phyloP scores from a whole-genome alignment of 306 rosid species.

The Cucumis melo region DNA sequence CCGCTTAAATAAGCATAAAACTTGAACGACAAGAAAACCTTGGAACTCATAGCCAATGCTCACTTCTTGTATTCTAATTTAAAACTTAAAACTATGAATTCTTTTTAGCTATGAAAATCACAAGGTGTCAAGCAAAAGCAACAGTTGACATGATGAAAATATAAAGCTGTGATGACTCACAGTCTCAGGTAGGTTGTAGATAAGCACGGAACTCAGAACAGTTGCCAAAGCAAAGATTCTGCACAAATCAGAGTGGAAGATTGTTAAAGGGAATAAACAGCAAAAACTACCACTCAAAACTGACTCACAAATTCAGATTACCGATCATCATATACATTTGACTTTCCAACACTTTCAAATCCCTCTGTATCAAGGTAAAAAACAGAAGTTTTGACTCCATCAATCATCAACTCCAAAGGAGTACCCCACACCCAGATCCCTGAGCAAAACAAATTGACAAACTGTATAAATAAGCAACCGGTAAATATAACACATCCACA shows the following conservation, averaged over 20 bases:
- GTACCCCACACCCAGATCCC: constrained; percentile 99
- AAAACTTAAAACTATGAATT: not conserved
- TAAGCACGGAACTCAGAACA: constrained; percentile 87
- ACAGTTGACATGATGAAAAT: constrained; percentile 7
- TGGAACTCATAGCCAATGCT: not conserved
- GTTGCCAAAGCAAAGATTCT: constrained; percentile 95
- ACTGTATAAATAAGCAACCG: not conserved
- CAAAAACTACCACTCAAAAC: not conserved
- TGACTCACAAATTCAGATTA: constrained; percentile 27
- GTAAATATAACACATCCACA: constrained; percentile 13
- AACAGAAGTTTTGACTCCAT: constrained; percentile 83
- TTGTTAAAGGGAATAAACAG: not conserved
- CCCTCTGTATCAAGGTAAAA: constrained; percentile 94
- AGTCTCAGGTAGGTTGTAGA: constrained; percentile 91
- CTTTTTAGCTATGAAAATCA: not conserved
- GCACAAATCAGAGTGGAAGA: constrained; percentile 16
- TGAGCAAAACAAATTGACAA: constrained; percentile 19
- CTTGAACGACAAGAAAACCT: not conserved
- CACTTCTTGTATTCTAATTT: not conserved
- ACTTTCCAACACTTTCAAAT: constrained; percentile 93
- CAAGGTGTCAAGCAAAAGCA: constrained; percentile 10
- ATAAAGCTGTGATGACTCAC: constrained; percentile 27
- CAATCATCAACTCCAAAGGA: constrained; percentile 61
- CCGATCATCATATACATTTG: constrained; percentile 97
- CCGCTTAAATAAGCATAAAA: not conserved